Base-by-base conservation (phyloP, 345 rosid genomes). In the Toxicodendron radicans region DNA sequence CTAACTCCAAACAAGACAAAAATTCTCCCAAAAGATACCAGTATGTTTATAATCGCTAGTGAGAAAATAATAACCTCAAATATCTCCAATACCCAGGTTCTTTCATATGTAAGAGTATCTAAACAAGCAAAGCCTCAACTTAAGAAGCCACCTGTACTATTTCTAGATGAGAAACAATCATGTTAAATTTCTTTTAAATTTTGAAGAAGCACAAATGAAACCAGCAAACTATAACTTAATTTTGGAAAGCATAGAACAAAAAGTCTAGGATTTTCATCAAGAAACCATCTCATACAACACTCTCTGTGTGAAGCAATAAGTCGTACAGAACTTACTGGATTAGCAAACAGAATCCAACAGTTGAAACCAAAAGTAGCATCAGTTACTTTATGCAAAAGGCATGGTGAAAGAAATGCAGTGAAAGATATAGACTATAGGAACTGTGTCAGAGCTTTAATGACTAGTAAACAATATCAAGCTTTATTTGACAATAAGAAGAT, bases 401-500 rank as follows among this genome's bases (percentile, higher is more conserved):
- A 73, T 58, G 38, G 30, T 72, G 17, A 7, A 66, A 66, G 51
- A 66, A 35, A 52, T 16, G 14, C 12, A 27, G 10, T 10, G 49
- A 46, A 10, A 56, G 51, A 73, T 43, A 61, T 17, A 65, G 24
- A 33, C 24, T 23, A 38, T 17, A 32, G 76, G 66, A 49, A 51
- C 20, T n/a, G 72, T 20, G 2, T 66, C 59, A 24, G 14, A 58
- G 52, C 35, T 53, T 48, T 23, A 70, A 14, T 23, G 33, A 63
- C 43, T 62, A 58, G 10, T 52, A 52, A 45, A 65, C 59, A 61
- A 33, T 10, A 43, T 46, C 64, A 45, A 52, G 59, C 67, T 58
- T 52, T 17, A 76, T 46, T 66, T 69, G 6, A 49, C 11, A 66
- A 76, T 13, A 11, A 35, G 67, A 71, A 66, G 66, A 57, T 24